Evolutionary conservation across 2,329 filamentous ascomycete species (phyloP).

Genomic region (Phaeosphaeriaceae sp.): DNA sequence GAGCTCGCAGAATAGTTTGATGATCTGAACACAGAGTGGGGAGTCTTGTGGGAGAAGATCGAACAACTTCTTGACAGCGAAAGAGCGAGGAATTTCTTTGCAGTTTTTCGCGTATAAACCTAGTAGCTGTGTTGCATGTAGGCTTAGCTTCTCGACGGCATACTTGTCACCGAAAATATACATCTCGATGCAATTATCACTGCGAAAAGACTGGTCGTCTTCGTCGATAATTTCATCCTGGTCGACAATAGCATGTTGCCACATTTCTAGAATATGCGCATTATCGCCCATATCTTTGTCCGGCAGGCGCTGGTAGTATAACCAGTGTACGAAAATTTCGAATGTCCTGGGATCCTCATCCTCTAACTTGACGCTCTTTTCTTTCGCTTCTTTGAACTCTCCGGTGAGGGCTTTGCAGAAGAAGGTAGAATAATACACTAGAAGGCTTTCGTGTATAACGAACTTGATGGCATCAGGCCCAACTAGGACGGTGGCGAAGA

Average conservation of each 20-base stretch:
- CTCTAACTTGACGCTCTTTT: conserved; percentile 24
- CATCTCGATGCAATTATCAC: neutral
- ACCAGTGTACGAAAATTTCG: conserved; percentile 34
- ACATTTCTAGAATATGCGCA: too few relatives aligned
- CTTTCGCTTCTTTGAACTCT: conserved; percentile 10
- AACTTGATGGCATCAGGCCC: neutral
- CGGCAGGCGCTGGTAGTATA: conserved; percentile 18
- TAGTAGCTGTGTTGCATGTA: too few relatives aligned
- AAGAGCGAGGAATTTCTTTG: too few relatives aligned
- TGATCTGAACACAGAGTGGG: too few relatives aligned
- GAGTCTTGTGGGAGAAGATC: too few relatives aligned
- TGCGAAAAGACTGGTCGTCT: neutral
- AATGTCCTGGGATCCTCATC: conserved; percentile 27
- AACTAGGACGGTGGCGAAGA: conserved; percentile 6
- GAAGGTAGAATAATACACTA: conserved; percentile 19
- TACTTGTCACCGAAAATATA: conserved; percentile 2
- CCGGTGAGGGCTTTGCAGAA: conserved; percentile 20
- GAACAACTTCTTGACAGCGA: too few relatives aligned
- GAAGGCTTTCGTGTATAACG: conserved; percentile 12
- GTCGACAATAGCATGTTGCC: neutral
- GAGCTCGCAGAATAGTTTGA: too few relatives aligned
- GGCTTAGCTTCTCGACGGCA: too few relatives aligned
- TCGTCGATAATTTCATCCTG: neutral
- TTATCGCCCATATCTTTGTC: too few relatives aligned
- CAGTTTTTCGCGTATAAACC: too few relatives aligned